A percentile compares a stretch with the other conserved stretches of the same genome.
These are phyloP conservation scores for Wickerhamomyces bisporus DNA, from an alignment of 805 yeast species.

Conservation along the genomic window DNA sequence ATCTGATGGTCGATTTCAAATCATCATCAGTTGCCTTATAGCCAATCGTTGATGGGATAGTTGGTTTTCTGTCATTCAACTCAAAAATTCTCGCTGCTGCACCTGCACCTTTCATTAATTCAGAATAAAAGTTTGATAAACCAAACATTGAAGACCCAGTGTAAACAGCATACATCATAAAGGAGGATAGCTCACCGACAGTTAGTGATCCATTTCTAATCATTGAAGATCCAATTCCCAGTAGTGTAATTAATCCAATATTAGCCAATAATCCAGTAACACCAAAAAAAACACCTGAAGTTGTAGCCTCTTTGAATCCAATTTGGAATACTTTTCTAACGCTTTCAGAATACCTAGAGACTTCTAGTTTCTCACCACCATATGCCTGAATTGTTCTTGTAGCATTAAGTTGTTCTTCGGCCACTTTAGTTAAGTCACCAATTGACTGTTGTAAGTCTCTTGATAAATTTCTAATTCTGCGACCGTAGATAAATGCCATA, in stretches of 20 bases:
- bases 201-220: conserved; percentile 72
- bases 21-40: conserved; percentile 29
- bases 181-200: conserved; percentile 85
- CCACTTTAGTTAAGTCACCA: conserved; percentile 81
- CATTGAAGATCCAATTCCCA: conserved; percentile 78
- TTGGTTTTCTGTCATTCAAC: conserved; percentile 70
- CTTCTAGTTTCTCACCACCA: conserved; percentile 77
- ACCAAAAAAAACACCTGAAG: conserved; percentile 72
- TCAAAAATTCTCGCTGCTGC: conserved; percentile 92
- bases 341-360: conserved; percentile 66
- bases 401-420: conserved; percentile 87
- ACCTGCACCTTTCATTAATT: conserved; percentile 95
- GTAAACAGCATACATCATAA: conserved; percentile 92
- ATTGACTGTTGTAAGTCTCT: conserved; percentile 75
- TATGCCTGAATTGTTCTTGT: conserved; percentile 85
- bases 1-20: conserved; percentile 42
- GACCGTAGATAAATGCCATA: conserved; percentile 80
- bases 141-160: conserved; percentile 94
- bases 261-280: conserved; percentile 84
- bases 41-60: conserved; percentile 66
- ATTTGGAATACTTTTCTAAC: conserved; percentile 60
- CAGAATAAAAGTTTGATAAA: conserved; percentile 84
- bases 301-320: conserved; percentile 74
- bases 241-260: conserved; percentile 65
- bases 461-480: conserved; percentile 67